Base-by-base conservation (phyloP, 495 filamentous ascomycete species). In the Saxispiralis lemnorum region DNA sequence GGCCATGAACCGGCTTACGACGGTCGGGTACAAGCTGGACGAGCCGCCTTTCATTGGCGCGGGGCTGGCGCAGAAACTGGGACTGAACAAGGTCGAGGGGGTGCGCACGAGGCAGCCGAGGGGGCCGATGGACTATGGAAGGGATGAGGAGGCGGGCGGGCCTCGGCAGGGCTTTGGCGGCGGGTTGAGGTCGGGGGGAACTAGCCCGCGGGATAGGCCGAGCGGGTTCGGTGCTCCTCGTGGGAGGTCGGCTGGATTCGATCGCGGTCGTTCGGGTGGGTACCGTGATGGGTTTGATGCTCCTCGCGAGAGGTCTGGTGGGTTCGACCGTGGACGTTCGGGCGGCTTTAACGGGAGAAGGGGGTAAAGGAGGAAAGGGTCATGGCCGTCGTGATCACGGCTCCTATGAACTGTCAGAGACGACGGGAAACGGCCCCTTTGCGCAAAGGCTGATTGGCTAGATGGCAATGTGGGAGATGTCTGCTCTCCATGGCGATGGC, bases 1-100 rank as follows among this genome's bases (percentile, higher is more conserved):
- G 3, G 56, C 63, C 4, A 55, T 89, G 43, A 85, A 87, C 57
- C 57, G 70, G n/a, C 68, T 76, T 54, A 64, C 70, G 34, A 56
- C 59, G 17, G 59, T 71, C 30, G 76, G 72, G 2, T 83, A 76
- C 66, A 74, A 77, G 9, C 63, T 81, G 64, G 43, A 60, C 0
- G 46, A 66, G 43, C 66, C 71, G 9, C 84, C 84, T 1, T 46
- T 47, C 2, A 51, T 93, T 7, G 36, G 54, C 11, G 47, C 51
- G 1, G 50, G 34, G n/a, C 13, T 73, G 15, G 67, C 63, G 1
- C 15, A 41, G 4, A 72, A 67, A 48, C 54, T 81, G 31, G 65
- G 70, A 16, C 54, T 78, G 0, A 16, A 31, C 0, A 37, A 55
- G 1, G 36, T 70, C 7, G 49, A 56, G 3, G 72, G 74, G 3